Base-by-base conservation (phyloP, 1,139 yeast genomes). In the Petasospora fabianii region DNA sequence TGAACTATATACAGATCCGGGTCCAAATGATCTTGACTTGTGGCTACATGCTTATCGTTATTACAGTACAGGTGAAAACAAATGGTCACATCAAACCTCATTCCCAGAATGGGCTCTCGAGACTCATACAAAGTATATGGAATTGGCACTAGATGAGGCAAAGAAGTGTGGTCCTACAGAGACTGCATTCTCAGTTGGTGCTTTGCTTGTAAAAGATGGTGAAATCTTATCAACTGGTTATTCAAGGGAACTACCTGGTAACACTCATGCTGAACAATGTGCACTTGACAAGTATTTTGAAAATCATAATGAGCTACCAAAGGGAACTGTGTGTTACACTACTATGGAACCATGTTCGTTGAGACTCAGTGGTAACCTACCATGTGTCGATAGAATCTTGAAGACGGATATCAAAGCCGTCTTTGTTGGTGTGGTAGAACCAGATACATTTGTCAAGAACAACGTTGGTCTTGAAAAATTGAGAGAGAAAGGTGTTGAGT, bases 261-360 rank as follows among this genome's bases (percentile, higher is more conserved):
- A 94, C 58, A 94, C 99, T 0, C 99, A 94, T 60, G 98, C 98
- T 2, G 99, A 94, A 56, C 97, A 94, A 57, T 84, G 95, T 66
- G 97, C 97, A 0, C 61, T 94, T 42, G 84, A 81, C 32, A 94
- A 94, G 59, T 84, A 81, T 51, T 78, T 70, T 41, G 43, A 53
- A 3, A 38, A 51, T 38, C 57, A 16, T n/a, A 74, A 75, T 3
- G 50, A 55, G 2, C 69, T 87, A 1, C 97, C 97, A 0, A 58
- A 55, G 14, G 96, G 96, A 0, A 78, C 95, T 0, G 87, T 84
- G 31, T 64, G 92, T 11, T 94, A 86, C 60, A 92, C 98, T 0
- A 86, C 97, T 0, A 94, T 94, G 98, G 99, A 94, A 55, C 99
- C 99, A 0, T 94, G 99, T 58, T 81, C 95, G 3, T 74, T 76